phyloP scores from a whole-genome alignment of 257 asterid species.

The Solanum verrucosum region DNA sequence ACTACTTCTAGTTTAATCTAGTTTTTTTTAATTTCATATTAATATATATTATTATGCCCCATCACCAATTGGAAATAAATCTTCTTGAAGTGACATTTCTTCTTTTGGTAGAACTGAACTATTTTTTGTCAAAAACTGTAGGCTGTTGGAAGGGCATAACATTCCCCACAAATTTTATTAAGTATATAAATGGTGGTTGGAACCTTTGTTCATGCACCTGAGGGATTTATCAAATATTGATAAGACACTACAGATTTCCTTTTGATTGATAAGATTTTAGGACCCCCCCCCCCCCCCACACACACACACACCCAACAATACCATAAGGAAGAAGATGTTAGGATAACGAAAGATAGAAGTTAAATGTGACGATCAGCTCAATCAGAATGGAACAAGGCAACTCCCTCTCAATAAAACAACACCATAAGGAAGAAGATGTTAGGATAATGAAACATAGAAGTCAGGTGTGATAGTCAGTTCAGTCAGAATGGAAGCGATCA shows the following conservation, averaged over 20 bases:
- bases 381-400: background rate
- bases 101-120: background rate
- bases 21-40: background rate
- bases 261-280: background rate
- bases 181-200: background rate
- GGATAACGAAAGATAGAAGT: background rate
- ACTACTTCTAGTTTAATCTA: background rate
- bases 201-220: constrained; percentile 36
- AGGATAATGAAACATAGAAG: background rate
- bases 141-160: constrained; percentile 16
- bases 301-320: too few species aligned
- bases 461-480: background rate
- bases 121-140: background rate
- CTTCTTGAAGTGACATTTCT: background rate
- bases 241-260: background rate
- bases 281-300: too few species aligned
- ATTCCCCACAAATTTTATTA: constrained; percentile 22
- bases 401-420: too few species aligned
- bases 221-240: background rate
- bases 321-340: background rate
- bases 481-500: background rate
- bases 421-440: background rate
- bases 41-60: background rate
- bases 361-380: background rate
- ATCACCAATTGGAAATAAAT: background rate